phyloP scores from a whole-genome alignment of 1,284 basidiomycete genomes.

The Tremellales sp. region DNA sequence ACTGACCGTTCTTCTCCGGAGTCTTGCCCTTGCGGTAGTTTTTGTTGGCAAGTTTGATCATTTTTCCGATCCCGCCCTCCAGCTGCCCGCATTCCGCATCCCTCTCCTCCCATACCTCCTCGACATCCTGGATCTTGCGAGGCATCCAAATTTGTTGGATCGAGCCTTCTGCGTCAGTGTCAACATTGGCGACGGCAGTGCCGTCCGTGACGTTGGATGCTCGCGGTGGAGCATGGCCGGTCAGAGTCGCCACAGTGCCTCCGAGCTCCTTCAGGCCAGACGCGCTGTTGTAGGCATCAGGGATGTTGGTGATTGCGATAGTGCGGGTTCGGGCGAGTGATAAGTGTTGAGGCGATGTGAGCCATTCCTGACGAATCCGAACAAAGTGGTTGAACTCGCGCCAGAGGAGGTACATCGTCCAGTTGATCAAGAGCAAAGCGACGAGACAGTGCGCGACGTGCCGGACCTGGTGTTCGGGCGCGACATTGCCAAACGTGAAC shows the following conservation, averaged over 20 bases:
- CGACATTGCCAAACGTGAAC: conserved; percentile 79
- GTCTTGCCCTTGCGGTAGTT: conserved; percentile 49
- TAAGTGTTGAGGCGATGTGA: conserved; percentile 69
- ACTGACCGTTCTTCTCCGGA: conserved; percentile 46
- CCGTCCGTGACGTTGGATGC: conserved; percentile 20
- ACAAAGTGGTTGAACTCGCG: conserved; percentile 77
- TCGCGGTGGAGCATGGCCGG: conserved; percentile 14
- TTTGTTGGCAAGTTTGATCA: conserved; percentile 72
- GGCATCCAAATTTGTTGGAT: conserved; percentile 85
- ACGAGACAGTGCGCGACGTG: conserved; percentile 73
- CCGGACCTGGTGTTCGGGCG: conserved; percentile 54
- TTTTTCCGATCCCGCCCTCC: conserved; percentile 74
- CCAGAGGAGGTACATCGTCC: conserved; percentile 78
- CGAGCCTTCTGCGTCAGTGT: conserved; percentile 51
- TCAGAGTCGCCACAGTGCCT: conserved; percentile 29
- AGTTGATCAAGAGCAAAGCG: conserved; percentile 70
- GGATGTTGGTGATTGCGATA: conserved; percentile 82
- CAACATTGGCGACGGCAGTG: conserved; percentile 15
- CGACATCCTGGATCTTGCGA: conserved; percentile 74
- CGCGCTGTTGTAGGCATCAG: conserved; percentile 63
- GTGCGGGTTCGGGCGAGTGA: conserved; percentile 77
- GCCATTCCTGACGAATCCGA: conserved; percentile 74
- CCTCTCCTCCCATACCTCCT: conserved; percentile 75
- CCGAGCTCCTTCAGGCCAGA: conserved; percentile 56
- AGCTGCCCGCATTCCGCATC: conserved; percentile 69